phyloP scores from a whole-genome alignment of 345 rosid species.

The Arabis alpina region DNA sequence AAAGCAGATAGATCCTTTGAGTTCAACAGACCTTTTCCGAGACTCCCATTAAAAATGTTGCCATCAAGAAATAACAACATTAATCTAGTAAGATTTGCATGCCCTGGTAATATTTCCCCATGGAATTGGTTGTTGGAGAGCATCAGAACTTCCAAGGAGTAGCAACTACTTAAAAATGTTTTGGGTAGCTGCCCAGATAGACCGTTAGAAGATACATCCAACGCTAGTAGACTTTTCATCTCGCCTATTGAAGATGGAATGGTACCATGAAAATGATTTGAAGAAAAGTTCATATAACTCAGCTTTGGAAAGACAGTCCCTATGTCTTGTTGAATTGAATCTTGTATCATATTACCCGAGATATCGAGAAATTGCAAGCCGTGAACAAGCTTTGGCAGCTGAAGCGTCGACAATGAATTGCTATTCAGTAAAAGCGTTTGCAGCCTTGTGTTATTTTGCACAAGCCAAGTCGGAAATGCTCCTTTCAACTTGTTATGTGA shows the following conservation, averaged over 20 bases:
- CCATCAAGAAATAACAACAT: too few relatives aligned
- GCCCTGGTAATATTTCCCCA: neutral
- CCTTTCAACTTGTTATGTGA: conserved; percentile 31
- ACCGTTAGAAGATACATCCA: conserved; percentile 34
- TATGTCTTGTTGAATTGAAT: conserved; percentile 26
- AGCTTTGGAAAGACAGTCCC: conserved; percentile 29
- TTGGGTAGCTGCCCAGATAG: conserved; percentile 30
- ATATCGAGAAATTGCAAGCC: conserved; percentile 31
- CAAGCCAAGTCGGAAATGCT: conserved; percentile 36
- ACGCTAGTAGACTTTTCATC: conserved; percentile 22
- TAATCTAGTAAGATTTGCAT: too few relatives aligned
- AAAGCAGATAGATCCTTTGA: too few relatives aligned
- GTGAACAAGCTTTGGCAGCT: conserved; percentile 22
- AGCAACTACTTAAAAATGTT: conserved; percentile 13
- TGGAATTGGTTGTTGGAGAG: conserved; percentile 32
- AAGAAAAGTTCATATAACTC: conserved; percentile 20
- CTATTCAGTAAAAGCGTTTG: conserved; percentile 6
- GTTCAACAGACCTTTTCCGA: too few relatives aligned
- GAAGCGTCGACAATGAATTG: conserved; percentile 31
- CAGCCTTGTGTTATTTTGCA: conserved; percentile 33
- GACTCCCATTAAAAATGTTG: neutral
- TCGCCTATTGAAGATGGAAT: conserved; percentile 33
- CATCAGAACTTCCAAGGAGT: conserved; percentile 14
- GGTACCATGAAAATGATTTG: conserved; percentile 30
- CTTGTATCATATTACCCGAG: conserved; percentile 24